Evolutionary conservation across 2,329 filamentous ascomycete genomes (phyloP).

Genomic region (Pseudocercospora pini-densiflorae): DNA sequence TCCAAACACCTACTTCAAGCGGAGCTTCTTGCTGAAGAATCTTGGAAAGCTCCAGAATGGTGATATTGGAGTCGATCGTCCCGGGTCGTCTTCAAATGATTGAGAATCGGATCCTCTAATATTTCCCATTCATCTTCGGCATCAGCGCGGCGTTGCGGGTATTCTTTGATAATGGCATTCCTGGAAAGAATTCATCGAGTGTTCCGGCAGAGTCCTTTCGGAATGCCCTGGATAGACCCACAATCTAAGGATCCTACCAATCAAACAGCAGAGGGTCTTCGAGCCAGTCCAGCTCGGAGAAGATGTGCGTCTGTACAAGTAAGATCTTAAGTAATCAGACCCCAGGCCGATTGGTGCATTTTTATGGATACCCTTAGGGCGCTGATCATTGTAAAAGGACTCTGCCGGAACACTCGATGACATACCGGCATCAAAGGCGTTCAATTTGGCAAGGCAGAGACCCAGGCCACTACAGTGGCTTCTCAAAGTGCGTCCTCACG

Average conservation of each 20-base stretch:
- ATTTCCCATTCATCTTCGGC: not conserved
- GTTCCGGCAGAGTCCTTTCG: no score
- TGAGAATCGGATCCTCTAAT: not conserved
- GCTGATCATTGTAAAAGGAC: no score
- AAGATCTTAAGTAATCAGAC: no score
- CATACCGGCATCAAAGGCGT: not conserved
- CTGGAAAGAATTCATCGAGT: not conserved
- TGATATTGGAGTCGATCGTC: slow-evolving; percentile 44
- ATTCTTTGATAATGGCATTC: not conserved
- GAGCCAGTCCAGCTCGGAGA: no score
- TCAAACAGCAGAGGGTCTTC: no score
- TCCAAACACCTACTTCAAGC: slow-evolving; percentile 97
- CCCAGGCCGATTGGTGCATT: no score
- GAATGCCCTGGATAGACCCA: no score
- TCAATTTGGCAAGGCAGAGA: not conserved
- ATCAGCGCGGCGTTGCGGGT: slow-evolving; percentile 4
- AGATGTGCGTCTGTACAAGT: no score
- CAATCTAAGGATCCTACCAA: no score
- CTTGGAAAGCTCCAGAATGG: slow-evolving; percentile 56
- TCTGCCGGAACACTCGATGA: not conserved
- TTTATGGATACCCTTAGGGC: no score
- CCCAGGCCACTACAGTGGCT: not conserved
- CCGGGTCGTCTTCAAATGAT: slow-evolving; percentile 22
- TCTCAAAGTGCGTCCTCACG: not conserved
- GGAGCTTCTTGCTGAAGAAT: slow-evolving; percentile 87